Evolutionary conservation across 805 yeast species (phyloP).

Genomic region (Blastobotrys americana): DNA sequence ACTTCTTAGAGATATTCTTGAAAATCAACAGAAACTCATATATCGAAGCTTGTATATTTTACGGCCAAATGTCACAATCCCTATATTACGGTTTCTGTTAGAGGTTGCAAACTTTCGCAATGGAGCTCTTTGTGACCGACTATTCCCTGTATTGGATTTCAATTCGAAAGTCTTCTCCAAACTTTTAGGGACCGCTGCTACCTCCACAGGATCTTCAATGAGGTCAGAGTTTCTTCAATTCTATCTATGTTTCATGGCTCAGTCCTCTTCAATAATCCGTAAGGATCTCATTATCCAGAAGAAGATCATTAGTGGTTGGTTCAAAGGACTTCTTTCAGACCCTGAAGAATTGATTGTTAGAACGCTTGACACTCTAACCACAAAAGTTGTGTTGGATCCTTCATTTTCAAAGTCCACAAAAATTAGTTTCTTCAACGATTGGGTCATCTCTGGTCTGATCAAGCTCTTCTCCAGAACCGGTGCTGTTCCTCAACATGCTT

Average conservation of each 20-base stretch:
- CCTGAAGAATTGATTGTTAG: conserved; percentile 35
- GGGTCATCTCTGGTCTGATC: conserved; percentile 53
- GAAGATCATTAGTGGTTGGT: conserved; percentile 57
- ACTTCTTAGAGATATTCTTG: conserved; percentile 47
- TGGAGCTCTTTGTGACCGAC: conserved; percentile 47
- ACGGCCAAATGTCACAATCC: conserved; percentile 53
- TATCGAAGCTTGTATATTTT: conserved; percentile 58
- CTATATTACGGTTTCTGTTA: conserved; percentile 51
- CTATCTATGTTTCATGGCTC: conserved; percentile 47
- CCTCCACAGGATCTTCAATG: conserved; percentile 47
- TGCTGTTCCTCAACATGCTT: conserved; percentile 27
- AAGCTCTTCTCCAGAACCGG: conserved; percentile 41
- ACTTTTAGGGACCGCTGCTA: conserved; percentile 37
- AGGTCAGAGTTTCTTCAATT: conserved; percentile 56
- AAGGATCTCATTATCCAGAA: conserved; percentile 54
- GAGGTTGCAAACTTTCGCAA: conserved; percentile 44
- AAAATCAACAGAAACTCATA: conserved; percentile 51
- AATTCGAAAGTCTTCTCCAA: conserved; percentile 54
- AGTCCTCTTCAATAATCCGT: conserved; percentile 49
- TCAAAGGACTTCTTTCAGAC: conserved; percentile 59
- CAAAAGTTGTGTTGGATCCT: conserved; percentile 49
- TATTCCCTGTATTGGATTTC: conserved; percentile 63
- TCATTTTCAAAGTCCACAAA: conserved; percentile 62
- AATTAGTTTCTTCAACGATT: conserved; percentile 70
- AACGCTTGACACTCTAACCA: conserved; percentile 43